Evolutionary conservation across 1,139 yeast genomes (phyloP), one percentile per base, ranked within the genome.

Genomic region (Geotrichum candidum): DNA sequence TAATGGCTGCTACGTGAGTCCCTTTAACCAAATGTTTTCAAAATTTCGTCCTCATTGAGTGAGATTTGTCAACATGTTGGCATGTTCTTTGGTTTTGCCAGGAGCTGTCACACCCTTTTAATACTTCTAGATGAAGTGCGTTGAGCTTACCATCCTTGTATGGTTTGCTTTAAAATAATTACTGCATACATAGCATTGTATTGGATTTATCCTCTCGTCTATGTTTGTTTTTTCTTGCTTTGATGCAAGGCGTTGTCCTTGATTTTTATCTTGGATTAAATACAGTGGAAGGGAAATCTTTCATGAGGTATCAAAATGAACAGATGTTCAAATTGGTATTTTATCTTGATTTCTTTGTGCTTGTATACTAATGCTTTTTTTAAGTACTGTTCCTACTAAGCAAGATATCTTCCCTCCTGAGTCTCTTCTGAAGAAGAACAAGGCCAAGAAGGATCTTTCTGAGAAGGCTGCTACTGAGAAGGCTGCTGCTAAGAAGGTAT

Each of bases 371-470:
- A 53, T 56, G 15, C 56, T 41, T 53, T 51, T 29, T 50, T 45
- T 52, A 38, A 53, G 55, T 53, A 56, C 62, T 55, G 62, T 60
- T 45, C 62, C 62, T 46, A 25, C 59, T 29, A 50, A 53, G 61
- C 65, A 68, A 65, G 69, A 71, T 63, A 75, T 72, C 59, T 70
- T 74, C 58, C 72, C 79, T 80, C 99, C 99, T 82, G 99, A 94
- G 88, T 84, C 97, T 77, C 90, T 89, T 78, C 83, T 90, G 81
- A 94, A 94, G 89, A 90, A 91, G 88, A 83, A 90, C 78, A 88
- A 90, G 87, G 88, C 92, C 81, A 72, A 71, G 62, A 54, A 56
- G 65, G 74, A 72, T 70, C 65, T 68, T 61, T 84, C 86, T 78
- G 88, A 88, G 79, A 89, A 91, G 87, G 83, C 86, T 69, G 85